Conservation (phyloP, 306 rosid species). For the Cicer pinnatifidum region DNA sequence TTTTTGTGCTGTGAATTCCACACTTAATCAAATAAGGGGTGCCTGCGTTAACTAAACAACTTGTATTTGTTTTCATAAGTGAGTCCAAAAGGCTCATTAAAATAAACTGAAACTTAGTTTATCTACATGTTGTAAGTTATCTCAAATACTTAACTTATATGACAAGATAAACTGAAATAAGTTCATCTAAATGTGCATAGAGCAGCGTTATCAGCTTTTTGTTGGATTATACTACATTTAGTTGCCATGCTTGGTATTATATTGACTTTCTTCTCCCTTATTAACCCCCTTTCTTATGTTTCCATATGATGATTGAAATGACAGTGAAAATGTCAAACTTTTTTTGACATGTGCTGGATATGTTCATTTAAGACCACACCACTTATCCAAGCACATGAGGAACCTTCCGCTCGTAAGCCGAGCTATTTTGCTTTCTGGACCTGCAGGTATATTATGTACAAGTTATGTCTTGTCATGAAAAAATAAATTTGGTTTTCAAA, state of each 20-base stretch:
- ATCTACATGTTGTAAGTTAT: not conserved
- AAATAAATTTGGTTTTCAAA: constrained; percentile 1
- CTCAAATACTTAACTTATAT: no score
- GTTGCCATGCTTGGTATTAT: no score
- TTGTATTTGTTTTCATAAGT: not conserved
- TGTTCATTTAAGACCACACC: constrained; percentile 69
- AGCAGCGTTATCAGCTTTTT: no score
- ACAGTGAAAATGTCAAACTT: constrained; percentile 64
- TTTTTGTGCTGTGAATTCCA: not conserved
- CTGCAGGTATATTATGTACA: constrained; percentile 56
- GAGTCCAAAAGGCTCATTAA: not conserved
- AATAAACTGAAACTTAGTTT: not conserved
- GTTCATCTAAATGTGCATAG: no score
- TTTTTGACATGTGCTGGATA: constrained; percentile 73
- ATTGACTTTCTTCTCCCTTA: not conserved
- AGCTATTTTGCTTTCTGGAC: constrained; percentile 87
- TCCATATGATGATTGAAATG: constrained; percentile 41
- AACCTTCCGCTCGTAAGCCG: constrained; percentile 80
- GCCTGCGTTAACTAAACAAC: no score
- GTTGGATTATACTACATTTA: no score
- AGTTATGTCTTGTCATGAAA: not conserved
- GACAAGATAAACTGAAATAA: no score
- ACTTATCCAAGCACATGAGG: constrained; percentile 72
- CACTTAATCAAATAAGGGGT: no score
- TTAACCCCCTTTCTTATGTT: constrained; percentile 22